Conservation (phyloP, 164 flowering plant species). For the Hamamelis virginiana region DNA sequence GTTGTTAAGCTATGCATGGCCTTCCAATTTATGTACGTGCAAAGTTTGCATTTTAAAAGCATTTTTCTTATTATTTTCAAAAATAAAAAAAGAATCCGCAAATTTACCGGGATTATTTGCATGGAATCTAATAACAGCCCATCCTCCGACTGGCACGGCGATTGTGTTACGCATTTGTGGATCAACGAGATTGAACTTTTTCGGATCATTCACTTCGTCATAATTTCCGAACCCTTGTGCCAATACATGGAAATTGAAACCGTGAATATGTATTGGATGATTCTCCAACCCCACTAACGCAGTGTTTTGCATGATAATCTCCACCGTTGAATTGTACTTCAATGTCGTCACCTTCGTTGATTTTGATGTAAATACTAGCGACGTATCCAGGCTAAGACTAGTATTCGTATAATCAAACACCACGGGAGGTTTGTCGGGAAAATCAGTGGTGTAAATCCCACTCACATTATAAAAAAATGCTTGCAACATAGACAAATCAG, state of each 20-base stretch:
- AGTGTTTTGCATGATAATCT: constrained; percentile 77
- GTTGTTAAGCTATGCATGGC: too few relatives aligned
- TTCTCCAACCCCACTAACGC: constrained; percentile 50
- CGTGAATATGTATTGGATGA: constrained; percentile 77
- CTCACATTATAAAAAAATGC: constrained; percentile 34
- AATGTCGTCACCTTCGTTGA: constrained; percentile 53
- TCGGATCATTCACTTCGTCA: constrained; percentile 25
- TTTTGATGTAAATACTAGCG: constrained; percentile 24
- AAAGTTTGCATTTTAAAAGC: too few relatives aligned
- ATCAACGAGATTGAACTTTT: constrained; percentile 50
- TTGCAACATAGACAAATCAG: constrained; percentile 44
- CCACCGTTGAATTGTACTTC: constrained; percentile 53
- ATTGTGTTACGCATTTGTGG: constrained; percentile 76
- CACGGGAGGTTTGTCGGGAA: constrained; percentile 54
- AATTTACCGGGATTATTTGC: constrained; percentile 81
- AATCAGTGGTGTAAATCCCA: constrained; percentile 58
- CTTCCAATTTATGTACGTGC: too few relatives aligned
- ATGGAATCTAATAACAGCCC: constrained; percentile 76
- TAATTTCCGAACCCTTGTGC: constrained; percentile 85
- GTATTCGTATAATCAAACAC: constrained; percentile 56
- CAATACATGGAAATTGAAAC: constrained; percentile 62
- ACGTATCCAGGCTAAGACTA: constrained; percentile 5
- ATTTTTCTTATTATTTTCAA: too few relatives aligned
- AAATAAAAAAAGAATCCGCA: background rate
- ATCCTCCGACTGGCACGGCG: constrained; percentile 77